These are phyloP conservation scores for Cucurbitaria berberidis DNA, from an alignment of 2,329 filamentous ascomycete genomes.

Conservation along the genomic window DNA sequence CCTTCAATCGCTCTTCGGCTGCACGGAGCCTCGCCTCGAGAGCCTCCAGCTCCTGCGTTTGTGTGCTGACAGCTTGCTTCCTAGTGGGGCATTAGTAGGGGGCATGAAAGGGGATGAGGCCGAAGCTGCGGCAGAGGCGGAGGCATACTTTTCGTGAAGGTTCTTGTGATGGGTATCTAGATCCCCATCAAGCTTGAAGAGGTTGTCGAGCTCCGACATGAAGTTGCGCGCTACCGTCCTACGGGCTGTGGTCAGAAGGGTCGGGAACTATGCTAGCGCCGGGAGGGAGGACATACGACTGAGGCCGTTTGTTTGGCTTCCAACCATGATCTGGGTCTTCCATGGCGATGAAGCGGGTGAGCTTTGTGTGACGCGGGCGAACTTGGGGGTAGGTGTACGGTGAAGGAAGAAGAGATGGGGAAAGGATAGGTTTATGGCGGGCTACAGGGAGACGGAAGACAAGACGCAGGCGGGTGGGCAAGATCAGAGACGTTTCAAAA, in stretches of 20 bases:
- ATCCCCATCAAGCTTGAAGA: slow-evolving; percentile 85
- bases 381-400: not conserved
- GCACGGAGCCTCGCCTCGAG: slow-evolving; percentile 84
- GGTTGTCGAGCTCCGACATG: slow-evolving; percentile 82
- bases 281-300: slow-evolving; percentile 69
- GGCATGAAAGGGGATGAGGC: not conserved
- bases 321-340: slow-evolving; percentile 71
- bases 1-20: slow-evolving; percentile 76
- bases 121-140: no score
- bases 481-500: slow-evolving; percentile 36
- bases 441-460: slow-evolving; percentile 6
- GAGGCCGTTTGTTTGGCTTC: slow-evolving; percentile 80
- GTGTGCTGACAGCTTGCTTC: slow-evolving; percentile 77
- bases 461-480: slow-evolving; percentile 24
- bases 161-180: slow-evolving; percentile 75
- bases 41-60: slow-evolving; percentile 80
- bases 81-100: slow-evolving; percentile 55
- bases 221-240: slow-evolving; percentile 90
- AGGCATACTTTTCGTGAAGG: slow-evolving; percentile 78
- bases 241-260: slow-evolving; percentile 39
- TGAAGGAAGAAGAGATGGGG: slow-evolving; percentile 5
- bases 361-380: not conserved
- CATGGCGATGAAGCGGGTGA: slow-evolving; percentile 23
- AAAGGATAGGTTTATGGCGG: slow-evolving; percentile 13
- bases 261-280: slow-evolving; percentile 28